These are phyloP conservation scores for Cercospora janseana DNA, from an alignment of 2,329 filamentous ascomycete species.

Conservation along the genomic window DNA sequence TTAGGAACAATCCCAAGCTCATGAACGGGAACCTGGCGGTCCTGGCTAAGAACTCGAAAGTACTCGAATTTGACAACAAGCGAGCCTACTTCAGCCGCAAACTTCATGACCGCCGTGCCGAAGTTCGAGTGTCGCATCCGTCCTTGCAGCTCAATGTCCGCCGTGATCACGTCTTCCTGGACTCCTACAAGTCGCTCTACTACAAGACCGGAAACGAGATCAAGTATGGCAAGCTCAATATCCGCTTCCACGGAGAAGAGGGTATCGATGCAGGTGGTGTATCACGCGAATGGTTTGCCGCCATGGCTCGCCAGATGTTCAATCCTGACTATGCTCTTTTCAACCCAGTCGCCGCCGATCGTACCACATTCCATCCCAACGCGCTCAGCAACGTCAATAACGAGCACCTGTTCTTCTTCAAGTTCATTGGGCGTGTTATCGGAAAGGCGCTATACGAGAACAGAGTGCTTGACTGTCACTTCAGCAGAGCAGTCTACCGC, in stretches of 20 bases:
- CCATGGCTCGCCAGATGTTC: constrained; percentile 96
- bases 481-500: constrained; percentile 98
- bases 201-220: constrained; percentile 96
- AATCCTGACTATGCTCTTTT: constrained; percentile 97
- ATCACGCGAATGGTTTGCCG: constrained; percentile 98
- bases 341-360: constrained; percentile 92
- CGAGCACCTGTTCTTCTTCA: constrained; percentile 97
- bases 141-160: constrained; percentile 86
- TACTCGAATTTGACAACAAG: constrained; percentile 98
- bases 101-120: constrained; percentile 72
- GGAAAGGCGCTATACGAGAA: constrained; percentile 97
- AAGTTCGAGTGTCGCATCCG: constrained; percentile 68
- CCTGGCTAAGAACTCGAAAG: constrained; percentile 96
- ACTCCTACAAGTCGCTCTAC: constrained; percentile 97
- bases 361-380: constrained; percentile 98
- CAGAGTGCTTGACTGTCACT: constrained; percentile 94
- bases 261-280: constrained; percentile 97
- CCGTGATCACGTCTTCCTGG: constrained; percentile 92
- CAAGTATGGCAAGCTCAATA: constrained; percentile 98
- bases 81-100: constrained; percentile 97
- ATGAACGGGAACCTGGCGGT: constrained; percentile 98
- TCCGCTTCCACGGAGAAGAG: constrained; percentile 95
- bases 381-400: constrained; percentile 90
- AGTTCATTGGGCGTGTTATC: constrained; percentile 97
- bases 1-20: constrained; percentile 92